Evolutionary conservation across 768 basidiomycete species (phyloP), one percentile per base, ranked within the genome.

Genomic region (Hirschioporus abietinus): DNA sequence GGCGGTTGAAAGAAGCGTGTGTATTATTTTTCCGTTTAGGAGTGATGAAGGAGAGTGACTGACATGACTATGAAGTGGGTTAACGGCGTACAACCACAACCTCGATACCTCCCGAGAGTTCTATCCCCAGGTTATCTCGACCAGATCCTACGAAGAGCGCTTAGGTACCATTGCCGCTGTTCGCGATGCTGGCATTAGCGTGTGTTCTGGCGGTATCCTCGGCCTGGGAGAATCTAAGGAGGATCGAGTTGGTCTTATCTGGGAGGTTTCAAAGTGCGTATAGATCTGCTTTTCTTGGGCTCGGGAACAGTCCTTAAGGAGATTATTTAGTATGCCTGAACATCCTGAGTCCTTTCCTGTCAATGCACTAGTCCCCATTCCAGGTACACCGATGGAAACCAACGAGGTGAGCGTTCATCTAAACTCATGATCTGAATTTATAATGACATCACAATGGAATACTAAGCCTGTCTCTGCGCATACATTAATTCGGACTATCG

Each of bases 261-360:
- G 90, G 82, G 95, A 99, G 76, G 91, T 95, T 68, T 86, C 93
- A 63, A 93, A 87, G 95, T 95, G 78, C 74, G 88, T 79, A n/a
- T 30, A 63, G 62, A 20, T 60, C 64, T 30, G 26, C 30, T 58
- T 64, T 71, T 23, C 69, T 67, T 26, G 62, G 42, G 25, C 25
- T 7, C 15, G n/a, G n/a, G n/a, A n/a, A 24, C 64, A 10, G 61
- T 66, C 30, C 63, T 23, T 15, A 17, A 26, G 63, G 58, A 67
- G 60, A 59, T 64, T 61, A 63, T 66, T 8, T 71, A 96, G 94
- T 74, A 89, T 97, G 85, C 89, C 92, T 57, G 92, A 96, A 75
- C 94, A 98, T 72, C 96, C 96, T n/a, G 96, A 99, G 76, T 96
- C 93, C 5, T 99, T 99, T 83, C 96, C 96, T 0, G 96, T 99